Evolutionary conservation across 73 alveolate genomes (phyloP), one percentile per base, ranked within the genome.

Genomic region (Urostyla sp.): DNA sequence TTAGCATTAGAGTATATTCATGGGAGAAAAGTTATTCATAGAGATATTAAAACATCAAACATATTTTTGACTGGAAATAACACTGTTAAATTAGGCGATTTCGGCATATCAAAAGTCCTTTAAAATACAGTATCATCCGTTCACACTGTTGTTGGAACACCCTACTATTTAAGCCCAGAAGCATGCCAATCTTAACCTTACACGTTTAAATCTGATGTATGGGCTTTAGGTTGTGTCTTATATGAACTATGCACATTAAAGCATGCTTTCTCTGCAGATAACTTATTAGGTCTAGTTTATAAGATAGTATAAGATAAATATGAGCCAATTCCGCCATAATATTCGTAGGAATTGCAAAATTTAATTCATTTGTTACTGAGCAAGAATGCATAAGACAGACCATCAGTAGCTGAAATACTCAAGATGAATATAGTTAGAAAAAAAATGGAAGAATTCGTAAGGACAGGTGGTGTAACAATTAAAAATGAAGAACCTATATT

Each of bases 221-320:
- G 99, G 99, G 95, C 98, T 21, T 76, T 97, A n/a, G 99, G 99
- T 20, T 95, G 99, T 77, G 98, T 97, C 21, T 83, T 97, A 0
- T 96, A 95, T 85, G 99, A 97, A 82, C 83, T 97, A 57, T 97
- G 99, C 69, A 88, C 98, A 11, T 87, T 97, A 13, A 86, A 67
- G 72, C 99, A 95, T 81, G 99, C 99, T 0, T 97, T 97, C 90
- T 84, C 96, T 46, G 98, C 98, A 10, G 97, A 95, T 28, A 97
- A 94, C 78, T 72, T 97, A 21, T 84, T 89, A 26, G 98, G 98
- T 10, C 72, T 97, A 28, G 97, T 92, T 26, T 83, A 84, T 32
- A 94, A 92, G 72, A 95, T 97, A 26, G 96, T 91, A 23, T 87
- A 88, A 48, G 99, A 94, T 21, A 52, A 89, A 56, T 90, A 88